A percentile compares a stretch with the other conserved stretches of the same genome.
Conservation (phyloP, 306 rosid genomes). For the Trifolium fragiferum region DNA sequence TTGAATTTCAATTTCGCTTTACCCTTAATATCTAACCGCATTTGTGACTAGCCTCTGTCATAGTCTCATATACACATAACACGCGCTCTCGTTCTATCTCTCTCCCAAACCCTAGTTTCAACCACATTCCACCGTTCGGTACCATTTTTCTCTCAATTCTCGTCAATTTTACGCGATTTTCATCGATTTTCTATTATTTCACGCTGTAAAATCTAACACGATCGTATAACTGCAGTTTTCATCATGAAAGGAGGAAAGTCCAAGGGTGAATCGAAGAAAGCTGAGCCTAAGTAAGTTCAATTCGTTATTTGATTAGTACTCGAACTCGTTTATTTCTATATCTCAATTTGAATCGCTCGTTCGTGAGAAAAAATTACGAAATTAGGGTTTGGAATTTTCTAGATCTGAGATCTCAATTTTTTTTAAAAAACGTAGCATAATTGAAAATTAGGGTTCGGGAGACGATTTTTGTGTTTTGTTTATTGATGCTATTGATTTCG, state of each 20-base stretch:
- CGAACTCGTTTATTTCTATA: background rate
- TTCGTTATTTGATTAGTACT: background rate
- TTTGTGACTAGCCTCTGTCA: conserved; percentile 18
- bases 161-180: background rate
- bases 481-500: background rate
- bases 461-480: background rate
- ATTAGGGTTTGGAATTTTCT: background rate
- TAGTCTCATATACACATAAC: background rate
- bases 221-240: conserved; percentile 52
- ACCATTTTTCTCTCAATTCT: conserved; percentile 22
- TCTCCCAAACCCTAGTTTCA: conserved; percentile 48
- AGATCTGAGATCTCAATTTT: conserved; percentile 53
- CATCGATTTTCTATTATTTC: conserved; percentile 7
- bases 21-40: conserved; percentile 54
- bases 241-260: conserved; percentile 82
- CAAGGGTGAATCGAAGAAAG: conserved; percentile 64
- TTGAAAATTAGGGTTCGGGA: background rate
- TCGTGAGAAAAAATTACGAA: background rate
- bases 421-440: background rate
- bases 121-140: conserved; percentile 36
- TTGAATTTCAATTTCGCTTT: conserved; percentile 81
- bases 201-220: conserved; percentile 31
- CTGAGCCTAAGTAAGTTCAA: conserved; percentile 69
- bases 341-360: background rate
- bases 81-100: conserved; percentile 30